Percentiles rank a stretch among this genome's conserved stretches.
phyloP scores from a whole-genome alignment of 2,329 filamentous ascomycete genomes.

The Geosmithia putterillii region DNA sequence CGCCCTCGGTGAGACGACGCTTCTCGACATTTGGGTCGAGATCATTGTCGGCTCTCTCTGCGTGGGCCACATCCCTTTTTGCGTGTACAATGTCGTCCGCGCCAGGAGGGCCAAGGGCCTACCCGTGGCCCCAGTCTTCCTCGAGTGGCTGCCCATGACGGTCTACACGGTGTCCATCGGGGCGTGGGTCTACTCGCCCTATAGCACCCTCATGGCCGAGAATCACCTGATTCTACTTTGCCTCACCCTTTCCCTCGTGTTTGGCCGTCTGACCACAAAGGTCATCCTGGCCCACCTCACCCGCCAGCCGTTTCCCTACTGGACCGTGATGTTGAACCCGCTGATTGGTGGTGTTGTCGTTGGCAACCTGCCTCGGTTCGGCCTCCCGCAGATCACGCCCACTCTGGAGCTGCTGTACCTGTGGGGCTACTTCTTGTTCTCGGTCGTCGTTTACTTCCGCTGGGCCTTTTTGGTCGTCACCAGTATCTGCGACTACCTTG shows the following conservation, averaged over 20 bases:
- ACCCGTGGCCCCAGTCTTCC: conserved; percentile 69
- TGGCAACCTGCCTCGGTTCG: conserved; percentile 69
- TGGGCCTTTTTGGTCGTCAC: conserved; percentile 89
- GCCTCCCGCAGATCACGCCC: conserved; percentile 54
- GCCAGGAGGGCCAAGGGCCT: conserved; percentile 62
- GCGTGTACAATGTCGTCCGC: conserved; percentile 71
- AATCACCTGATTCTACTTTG: conserved; percentile 91
- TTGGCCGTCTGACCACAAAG: conserved; percentile 96
- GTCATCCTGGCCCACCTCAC: conserved; percentile 96
- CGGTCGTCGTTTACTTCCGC: conserved; percentile 73
- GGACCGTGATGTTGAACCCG: conserved; percentile 83
- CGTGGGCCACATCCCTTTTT: conserved; percentile 72
- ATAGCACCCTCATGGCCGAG: conserved; percentile 67
- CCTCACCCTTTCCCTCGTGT: conserved; percentile 90
- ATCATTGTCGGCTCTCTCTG: conserved; percentile 55
- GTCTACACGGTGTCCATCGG: conserved; percentile 65
- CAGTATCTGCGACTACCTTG: conserved; percentile 82
- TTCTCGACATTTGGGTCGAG: conserved; percentile 80
- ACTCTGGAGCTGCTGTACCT: conserved; percentile 68
- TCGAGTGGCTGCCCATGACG: conserved; percentile 87
- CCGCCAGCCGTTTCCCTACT: conserved; percentile 88
- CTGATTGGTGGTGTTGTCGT: conserved; percentile 76
- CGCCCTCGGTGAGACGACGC: conserved; percentile 56
- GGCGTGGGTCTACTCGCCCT: conserved; percentile 81
- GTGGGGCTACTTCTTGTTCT: conserved; percentile 71